These are phyloP conservation scores for Trichophyton simii DNA, from an alignment of 2,329 filamentous ascomycete species.

Conservation along the genomic window DNA sequence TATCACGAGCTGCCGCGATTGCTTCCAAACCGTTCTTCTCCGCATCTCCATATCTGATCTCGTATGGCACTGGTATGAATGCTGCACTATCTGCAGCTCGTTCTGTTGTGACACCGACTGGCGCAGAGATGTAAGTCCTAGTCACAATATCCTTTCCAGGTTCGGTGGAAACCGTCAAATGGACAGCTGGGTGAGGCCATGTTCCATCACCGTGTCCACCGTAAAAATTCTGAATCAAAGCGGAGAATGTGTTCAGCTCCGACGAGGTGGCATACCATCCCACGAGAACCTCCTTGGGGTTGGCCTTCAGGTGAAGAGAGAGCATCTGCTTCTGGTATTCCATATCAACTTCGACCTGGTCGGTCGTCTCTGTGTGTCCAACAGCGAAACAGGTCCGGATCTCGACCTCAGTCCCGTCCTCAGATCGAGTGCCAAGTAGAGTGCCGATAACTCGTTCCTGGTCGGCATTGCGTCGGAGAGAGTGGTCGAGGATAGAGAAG, in stretches of 20 bases:
- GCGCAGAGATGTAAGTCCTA: conserved; percentile 86
- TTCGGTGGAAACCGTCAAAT: conserved; percentile 86
- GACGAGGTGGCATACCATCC: conserved; percentile 97
- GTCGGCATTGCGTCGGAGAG: conserved; percentile 78
- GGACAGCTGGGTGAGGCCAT: conserved; percentile 91
- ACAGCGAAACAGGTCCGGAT: conserved; percentile 96
- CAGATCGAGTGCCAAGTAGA: conserved; percentile 79
- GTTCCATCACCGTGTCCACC: conserved; percentile 92
- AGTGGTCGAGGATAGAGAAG: conserved; percentile 70
- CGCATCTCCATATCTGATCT: conserved; percentile 75
- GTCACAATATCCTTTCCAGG: conserved; percentile 81
- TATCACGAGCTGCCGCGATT: conserved; percentile 68
- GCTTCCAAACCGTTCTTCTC: conserved; percentile 69
- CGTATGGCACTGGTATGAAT: conserved; percentile 94
- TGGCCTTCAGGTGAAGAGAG: conserved; percentile 80
- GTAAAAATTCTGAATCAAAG: conserved; percentile 99
- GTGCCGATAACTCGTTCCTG: conserved; percentile 95
- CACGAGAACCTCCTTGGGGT: conserved; percentile 84
- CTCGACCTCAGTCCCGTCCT: conserved; percentile 94
- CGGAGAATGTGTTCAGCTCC: conserved; percentile 96
- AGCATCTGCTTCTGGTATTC: conserved; percentile 99
- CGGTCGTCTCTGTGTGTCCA: conserved; percentile 93
- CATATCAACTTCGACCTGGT: conserved; percentile 98
- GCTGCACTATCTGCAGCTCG: conserved; percentile 90
- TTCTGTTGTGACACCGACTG: conserved; percentile 89